Evolutionary conservation across 306 rosid genomes (phyloP), one percentile per base, ranked within the genome.

Genomic region (Malus sieversii): DNA sequence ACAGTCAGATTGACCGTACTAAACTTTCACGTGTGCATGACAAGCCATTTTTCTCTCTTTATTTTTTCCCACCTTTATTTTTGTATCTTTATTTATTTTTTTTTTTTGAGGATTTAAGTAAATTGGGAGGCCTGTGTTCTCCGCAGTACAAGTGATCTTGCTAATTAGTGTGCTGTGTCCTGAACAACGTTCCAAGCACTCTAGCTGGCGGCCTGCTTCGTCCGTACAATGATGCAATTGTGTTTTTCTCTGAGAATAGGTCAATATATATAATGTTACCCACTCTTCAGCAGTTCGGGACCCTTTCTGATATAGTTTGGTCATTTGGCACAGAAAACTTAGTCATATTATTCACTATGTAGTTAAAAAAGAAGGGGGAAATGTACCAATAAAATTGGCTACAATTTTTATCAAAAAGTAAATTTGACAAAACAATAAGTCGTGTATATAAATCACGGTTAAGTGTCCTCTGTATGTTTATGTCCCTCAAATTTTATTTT

Each of bases 131-230:
- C 71, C 77, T 70, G 57, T 65, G 60, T 33, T 73, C 82, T 76
- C 80, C 80, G 74, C 78, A 66, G 70, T 72, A 76, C 84, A 73
- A 74, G 48, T 78, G 80, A 82, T 78, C 48, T 69, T 63, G 52
- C 20, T 51, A 51, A 14, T 44, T 74, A 66, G 75, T 84, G 89
- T 83, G 79, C 88, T 72, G 25, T 80, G 90, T 90, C 90, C 89
- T 87, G 68, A 81, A 83, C 86, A 84, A 89, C 85, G 62, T 85
- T 81, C 89, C 93, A 89, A 82, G 82, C 83, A 67, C 86, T 64
- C 82, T 75, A 80, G 85, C 87, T 78, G 87, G 55, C 70, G 87
- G 20, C 72, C 77, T 44, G 58, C 30, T 71, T 68, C 52, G 64
- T 73, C 88, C 87, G 87, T 86, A 76, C 86, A 86, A 85, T 83